Evolutionary conservation across 169 alveolate genomes (phyloP), one percentile per base, ranked within the genome.

Genomic region (Plasmodium ovale): DNA sequence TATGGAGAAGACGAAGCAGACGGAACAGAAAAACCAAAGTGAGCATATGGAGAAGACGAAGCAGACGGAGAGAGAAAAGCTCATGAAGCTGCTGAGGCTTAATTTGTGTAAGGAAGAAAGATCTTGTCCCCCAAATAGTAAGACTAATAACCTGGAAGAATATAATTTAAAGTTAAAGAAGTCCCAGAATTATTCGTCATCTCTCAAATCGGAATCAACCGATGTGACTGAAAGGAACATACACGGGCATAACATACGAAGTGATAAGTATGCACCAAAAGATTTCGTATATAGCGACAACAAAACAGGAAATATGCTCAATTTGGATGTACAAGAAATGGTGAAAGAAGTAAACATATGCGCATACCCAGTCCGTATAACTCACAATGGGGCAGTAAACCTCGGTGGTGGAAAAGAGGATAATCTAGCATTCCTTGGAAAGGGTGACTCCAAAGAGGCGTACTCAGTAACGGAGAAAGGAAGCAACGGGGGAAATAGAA

Each of bases 151-250:
- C 14, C 29, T 39, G 33, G 42, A 29, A 19, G 21, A 16, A 1
- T 56, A 19, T n/a, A 25, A 72, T 14, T 39, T 62, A 64, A 33
- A 56, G 54, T 23, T 14, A 31, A 72, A 33, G 37, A 72, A 54
- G 10, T 29, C 23, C 5, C 19, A 42, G 2, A 27, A 56, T 44
- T 54, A 14, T 60, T 72, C 64, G 21, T 42, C 72, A 19, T 72
- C 87, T 56, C n/a, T 72, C 19, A 72, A 72, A 37, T 72, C 87
- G 3, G 87, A 72, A 25, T 72, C 87, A n/a, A 72, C 87, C 53
- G 87, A 72, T 31, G 87, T 72, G 56, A 72, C 87, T 29, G 87
- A 72, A 60, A 72, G 87, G 64, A 49, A 33, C 5, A n/a, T 9
- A 21, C 29, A 56, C 37, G 56, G 19, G 44, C 29, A 56, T 54